Percentiles rank a stretch among this genome's conserved stretches.
Evolutionary conservation across 306 rosid genomes (phyloP).

Genomic region (Castanopsis chinensis): DNA sequence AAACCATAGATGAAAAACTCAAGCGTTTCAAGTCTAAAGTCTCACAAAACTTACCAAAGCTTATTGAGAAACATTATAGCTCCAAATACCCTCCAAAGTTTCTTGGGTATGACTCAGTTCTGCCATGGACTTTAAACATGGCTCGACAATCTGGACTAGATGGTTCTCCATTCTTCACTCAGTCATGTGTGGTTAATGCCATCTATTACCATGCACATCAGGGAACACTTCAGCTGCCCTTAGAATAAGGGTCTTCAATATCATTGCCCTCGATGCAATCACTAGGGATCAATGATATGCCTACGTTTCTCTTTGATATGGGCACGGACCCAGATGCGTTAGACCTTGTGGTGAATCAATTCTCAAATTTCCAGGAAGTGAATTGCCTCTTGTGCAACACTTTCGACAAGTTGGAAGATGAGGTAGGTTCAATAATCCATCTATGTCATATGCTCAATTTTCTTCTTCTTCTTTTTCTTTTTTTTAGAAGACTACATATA

Average conservation of each 20-base stretch:
- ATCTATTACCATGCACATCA: conserved; percentile 10
- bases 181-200: conserved; percentile 1
- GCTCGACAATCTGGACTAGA: no score
- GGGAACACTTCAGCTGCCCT: conserved; percentile 2
- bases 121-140: no score
- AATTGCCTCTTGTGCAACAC: neutral
- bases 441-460: neutral
- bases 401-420: conserved; percentile 4
- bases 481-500: no score
- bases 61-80: neutral
- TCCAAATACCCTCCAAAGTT: no score
- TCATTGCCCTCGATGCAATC: conserved; percentile 17
- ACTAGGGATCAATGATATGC: conserved; percentile 1
- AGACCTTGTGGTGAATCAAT: neutral
- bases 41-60: neutral
- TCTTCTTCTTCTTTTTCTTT: neutral
- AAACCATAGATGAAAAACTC: neutral
- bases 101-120: no score
- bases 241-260: neutral
- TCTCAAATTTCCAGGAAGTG: conserved; percentile 14
- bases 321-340: neutral
- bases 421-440: conserved; percentile 1
- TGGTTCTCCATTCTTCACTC: conserved; percentile 5
- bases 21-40: neutral
- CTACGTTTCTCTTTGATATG: neutral